Conservation (phyloP, 169 alveolate genomes). For the Condylostoma magnum region DNA sequence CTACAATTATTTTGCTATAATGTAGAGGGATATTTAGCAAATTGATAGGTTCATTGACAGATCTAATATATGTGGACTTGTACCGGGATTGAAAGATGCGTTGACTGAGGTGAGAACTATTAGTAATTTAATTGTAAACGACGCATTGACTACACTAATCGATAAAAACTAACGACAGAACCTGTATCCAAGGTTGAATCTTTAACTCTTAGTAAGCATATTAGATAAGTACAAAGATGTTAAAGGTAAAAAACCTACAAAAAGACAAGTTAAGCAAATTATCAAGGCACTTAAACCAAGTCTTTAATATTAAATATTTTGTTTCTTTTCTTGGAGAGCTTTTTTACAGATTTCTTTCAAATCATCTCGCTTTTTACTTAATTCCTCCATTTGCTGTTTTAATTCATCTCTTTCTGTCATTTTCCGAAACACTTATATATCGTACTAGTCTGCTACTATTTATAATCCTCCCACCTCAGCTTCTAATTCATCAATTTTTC, state of each 20-base stretch:
- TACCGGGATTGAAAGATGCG: slow-evolving; percentile 18
- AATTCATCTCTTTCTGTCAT: not conserved
- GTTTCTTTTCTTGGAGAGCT: too few species aligned
- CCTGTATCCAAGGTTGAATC: slow-evolving; percentile 12
- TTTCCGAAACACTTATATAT: not conserved
- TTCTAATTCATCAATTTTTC: not conserved
- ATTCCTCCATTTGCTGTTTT: not conserved
- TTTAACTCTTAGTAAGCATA: not conserved
- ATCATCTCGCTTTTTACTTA: not conserved
- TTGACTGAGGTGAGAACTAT: slow-evolving; percentile 1
- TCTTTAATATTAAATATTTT: not conserved
- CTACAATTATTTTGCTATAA: not conserved
- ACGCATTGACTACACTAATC: not conserved
- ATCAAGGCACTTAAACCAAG: slow-evolving; percentile 4
- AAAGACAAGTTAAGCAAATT: not conserved
- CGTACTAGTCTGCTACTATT: not conserved
- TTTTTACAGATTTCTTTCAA: slow-evolving; percentile 4
- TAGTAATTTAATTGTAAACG: not conserved
- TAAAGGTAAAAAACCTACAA: slow-evolving; percentile 12
- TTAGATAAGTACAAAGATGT: slow-evolving; percentile 20
- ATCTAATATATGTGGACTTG: not conserved
- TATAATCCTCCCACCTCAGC: not conserved
- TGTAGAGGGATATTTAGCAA: not conserved
- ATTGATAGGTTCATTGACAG: not conserved
- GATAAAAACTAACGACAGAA: not conserved